phyloP scores from a whole-genome alignment of 2,329 filamentous ascomycete species.

The Penicillium sp. region DNA sequence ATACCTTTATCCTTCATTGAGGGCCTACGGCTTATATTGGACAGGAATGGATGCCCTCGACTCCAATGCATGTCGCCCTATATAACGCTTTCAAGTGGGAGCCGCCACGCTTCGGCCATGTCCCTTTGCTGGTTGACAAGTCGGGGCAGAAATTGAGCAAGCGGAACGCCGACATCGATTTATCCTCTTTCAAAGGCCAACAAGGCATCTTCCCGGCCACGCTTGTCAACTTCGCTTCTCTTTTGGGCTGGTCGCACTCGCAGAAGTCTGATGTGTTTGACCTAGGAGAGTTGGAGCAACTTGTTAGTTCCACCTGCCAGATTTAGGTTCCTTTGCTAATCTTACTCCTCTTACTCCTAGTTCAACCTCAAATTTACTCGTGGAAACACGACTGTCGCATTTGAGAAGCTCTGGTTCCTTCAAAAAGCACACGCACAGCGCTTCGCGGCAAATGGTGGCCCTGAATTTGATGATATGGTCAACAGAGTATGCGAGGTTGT shows the following conservation, averaged over 20 bases:
- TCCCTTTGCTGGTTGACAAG: conserved; percentile 68
- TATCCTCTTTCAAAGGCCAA: conserved; percentile 55
- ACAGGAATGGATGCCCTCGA: conserved; percentile 93
- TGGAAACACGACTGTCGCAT: conserved; percentile 80
- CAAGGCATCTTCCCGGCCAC: conserved; percentile 62
- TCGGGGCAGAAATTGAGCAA: conserved; percentile 83
- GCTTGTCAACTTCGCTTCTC: conserved; percentile 76
- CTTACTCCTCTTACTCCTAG: conserved; percentile 36
- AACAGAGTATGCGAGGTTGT: conserved; percentile 31
- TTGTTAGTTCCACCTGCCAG: conserved; percentile 48
- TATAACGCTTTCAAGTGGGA: conserved; percentile 76
- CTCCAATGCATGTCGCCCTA: conserved; percentile 72
- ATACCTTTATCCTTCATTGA: conserved; percentile 7
- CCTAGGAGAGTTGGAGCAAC: conserved; percentile 66
- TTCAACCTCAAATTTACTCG: conserved; percentile 87
- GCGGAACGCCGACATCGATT: conserved; percentile 67
- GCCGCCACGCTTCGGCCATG: conserved; percentile 73
- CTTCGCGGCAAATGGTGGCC: conserved; percentile 47
- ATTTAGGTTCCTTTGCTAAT: conserved; percentile 22
- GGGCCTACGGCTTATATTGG: conserved; percentile 1
- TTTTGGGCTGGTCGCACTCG: conserved; percentile 78
- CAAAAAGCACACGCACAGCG: conserved; percentile 67
- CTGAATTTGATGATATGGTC: conserved; percentile 42
- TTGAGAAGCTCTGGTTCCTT: conserved; percentile 76
- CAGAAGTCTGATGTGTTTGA: conserved; percentile 68